phyloP scores from a whole-genome alignment of 805 yeast genomes.

The Candida sonorensis region DNA sequence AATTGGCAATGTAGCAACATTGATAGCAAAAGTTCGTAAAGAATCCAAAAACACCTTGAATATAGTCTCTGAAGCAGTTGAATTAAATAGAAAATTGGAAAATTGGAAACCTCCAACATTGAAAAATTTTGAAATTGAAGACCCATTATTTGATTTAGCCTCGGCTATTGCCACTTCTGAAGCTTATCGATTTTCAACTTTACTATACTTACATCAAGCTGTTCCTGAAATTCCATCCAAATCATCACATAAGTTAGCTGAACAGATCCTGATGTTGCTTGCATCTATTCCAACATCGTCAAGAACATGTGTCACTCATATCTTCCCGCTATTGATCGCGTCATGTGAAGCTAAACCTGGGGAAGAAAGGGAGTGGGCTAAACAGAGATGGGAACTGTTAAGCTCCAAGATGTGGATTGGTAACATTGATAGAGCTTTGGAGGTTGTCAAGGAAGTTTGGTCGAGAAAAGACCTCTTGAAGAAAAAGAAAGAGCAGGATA shows the following conservation, averaged over 20 bases:
- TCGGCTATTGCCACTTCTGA: constrained; percentile 66
- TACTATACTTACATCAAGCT: constrained; percentile 59
- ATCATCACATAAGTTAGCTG: constrained; percentile 49
- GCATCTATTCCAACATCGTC: constrained; percentile 59
- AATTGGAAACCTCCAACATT: constrained; percentile 47
- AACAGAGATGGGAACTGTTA: constrained; percentile 48
- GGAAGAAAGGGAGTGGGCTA: constrained; percentile 59
- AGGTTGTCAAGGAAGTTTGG: constrained; percentile 71
- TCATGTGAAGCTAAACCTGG: constrained; percentile 58
- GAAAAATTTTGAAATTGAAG: constrained; percentile 31
- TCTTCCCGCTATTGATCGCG: constrained; percentile 57
- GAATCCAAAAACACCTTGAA: constrained; percentile 34
- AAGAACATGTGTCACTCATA: constrained; percentile 50
- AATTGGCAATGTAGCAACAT: constrained; percentile 55
- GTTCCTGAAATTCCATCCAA: constrained; percentile 61
- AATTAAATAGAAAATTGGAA: constrained; percentile 43
- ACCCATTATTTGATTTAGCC: constrained; percentile 47
- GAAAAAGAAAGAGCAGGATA: constrained; percentile 18
- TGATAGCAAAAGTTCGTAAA: constrained; percentile 42
- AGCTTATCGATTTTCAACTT: constrained; percentile 54
- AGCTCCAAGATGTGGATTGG: constrained; percentile 56
- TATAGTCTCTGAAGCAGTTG: constrained; percentile 49
- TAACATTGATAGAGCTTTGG: constrained; percentile 57
- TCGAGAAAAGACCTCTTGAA: constrained; percentile 45
- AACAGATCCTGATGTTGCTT: constrained; percentile 49